phyloP scores from a whole-genome alignment of 345 rosid genomes.

The Eutrema japonicum region DNA sequence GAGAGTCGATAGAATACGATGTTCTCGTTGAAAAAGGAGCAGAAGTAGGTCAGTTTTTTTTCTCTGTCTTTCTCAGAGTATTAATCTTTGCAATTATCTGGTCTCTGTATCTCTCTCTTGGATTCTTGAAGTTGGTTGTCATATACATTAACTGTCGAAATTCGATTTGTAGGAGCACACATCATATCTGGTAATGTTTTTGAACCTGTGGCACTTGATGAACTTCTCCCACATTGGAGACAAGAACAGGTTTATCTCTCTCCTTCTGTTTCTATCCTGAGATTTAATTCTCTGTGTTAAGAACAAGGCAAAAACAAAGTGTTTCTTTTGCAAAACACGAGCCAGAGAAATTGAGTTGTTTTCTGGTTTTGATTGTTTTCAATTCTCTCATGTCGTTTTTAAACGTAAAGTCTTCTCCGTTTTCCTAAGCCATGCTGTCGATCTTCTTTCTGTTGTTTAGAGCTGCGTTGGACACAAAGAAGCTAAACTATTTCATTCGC shows the following conservation, averaged over 20 bases:
- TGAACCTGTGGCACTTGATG: conserved; percentile 81
- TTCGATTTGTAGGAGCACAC: conserved; percentile 65
- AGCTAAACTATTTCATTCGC: conserved; percentile 57
- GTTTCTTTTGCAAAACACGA: neutral
- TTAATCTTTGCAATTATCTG: neutral
- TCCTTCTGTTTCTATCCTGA: neutral
- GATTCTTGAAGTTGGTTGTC: conserved; percentile 6
- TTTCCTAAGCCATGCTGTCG: neutral
- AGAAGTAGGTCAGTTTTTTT: conserved; percentile 61
- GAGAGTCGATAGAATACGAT: conserved; percentile 82
- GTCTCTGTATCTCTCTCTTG: neutral
- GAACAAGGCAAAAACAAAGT: neutral
- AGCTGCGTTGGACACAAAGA: conserved; percentile 41
- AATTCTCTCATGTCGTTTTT: conserved; percentile 21
- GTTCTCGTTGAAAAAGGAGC: conserved; percentile 90
- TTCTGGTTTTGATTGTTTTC: neutral
- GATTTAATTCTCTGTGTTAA: neutral
- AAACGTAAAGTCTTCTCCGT: conserved; percentile 10
- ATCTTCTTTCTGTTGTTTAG: conserved; percentile 10
- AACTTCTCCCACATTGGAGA: conserved; percentile 83
- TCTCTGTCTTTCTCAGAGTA: neutral
- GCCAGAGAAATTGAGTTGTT: neutral
- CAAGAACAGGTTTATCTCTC: conserved; percentile 66
- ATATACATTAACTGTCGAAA: neutral
- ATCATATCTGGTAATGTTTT: conserved; percentile 87